Base-by-base conservation (phyloP, 148 eudicot genomes). In the Simmondsia chinensis region DNA sequence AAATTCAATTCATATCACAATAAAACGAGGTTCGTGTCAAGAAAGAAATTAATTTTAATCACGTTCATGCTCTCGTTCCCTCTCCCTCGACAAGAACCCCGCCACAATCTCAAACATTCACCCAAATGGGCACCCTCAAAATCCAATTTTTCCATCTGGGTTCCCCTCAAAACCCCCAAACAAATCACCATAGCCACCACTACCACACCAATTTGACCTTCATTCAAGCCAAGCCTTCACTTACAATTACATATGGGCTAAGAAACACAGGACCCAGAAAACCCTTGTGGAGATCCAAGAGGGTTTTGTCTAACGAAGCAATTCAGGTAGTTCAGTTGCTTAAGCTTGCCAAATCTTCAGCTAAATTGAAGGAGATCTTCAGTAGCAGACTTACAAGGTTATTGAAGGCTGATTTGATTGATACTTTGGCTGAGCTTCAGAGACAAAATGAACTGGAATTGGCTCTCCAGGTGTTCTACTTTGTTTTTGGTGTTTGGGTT, bases 271-370 rank as follows among this genome's bases (percentile, higher is more conserved):
- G 75, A 12, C 69, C 67, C 11, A 69, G 54, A 65, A 76, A 76
- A 36, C 74, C 77, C 50, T 6, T 81, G 42, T 71, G 83, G 75
- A 71, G 78, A 55, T 48, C 56, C n/a, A n/a, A n/a, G n/a, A 65
- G 78, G 11, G 52, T 59, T 18, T 29, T 81, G 5, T 81, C 89
- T 2, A 48, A 66, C 13, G 89, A 81, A 63, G 78, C 83, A 11
- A 81, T 81, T 37, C 89, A 77, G 45, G 76, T 78, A 0, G 89
- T 81, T 31, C 89, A 81, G 20, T 54, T 57, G 7, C 68, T 81
- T 6, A 81, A 81, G 48, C 66, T 81, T 44, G 73, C 82, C 7
- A 62, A 60, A 47, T 52, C 60, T 7, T 39, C 75, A 17, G 24
- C 41, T 5, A 80, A 63, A 49, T 48, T 77, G 12, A 57, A 72